Conservation (phyloP, 139 green algal species). For the Chlamydomonas schloesseri region DNA sequence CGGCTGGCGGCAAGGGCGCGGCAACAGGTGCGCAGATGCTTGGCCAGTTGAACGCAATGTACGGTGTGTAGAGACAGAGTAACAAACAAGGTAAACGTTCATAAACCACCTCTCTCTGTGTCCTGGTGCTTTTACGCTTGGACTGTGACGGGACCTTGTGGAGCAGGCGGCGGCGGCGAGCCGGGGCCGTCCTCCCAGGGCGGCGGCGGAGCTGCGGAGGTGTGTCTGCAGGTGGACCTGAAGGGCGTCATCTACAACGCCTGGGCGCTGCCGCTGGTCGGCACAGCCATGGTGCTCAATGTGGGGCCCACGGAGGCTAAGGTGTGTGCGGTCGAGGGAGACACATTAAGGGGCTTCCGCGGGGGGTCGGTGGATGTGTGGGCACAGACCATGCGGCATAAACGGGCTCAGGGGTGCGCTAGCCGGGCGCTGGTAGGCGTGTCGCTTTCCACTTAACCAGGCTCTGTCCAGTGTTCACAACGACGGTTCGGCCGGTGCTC, state of each 20-base stretch:
- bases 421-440: too few relatives aligned
- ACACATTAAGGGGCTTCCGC: background rate
- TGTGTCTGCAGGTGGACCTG: constrained; percentile 58
- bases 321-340: too few relatives aligned
- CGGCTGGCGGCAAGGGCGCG: background rate
- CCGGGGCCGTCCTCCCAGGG: background rate
- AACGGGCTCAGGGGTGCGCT: background rate
- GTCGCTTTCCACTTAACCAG: too few relatives aligned
- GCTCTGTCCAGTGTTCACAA: too few relatives aligned
- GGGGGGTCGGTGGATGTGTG: background rate
- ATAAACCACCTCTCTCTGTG: background rate
- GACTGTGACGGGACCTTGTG: too few relatives aligned
- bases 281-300: constrained; percentile 65
- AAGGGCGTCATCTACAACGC: constrained; percentile 73
- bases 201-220: background rate
- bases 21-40: background rate
- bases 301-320: constrained; percentile 64
- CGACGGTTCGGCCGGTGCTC: too few relatives aligned
- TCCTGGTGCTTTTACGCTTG: too few relatives aligned
- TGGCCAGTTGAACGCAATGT: too few relatives aligned
- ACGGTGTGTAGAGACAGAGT: background rate
- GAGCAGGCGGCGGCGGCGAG: too few relatives aligned
- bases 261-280: constrained; percentile 61
- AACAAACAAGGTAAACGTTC: background rate
- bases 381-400: background rate